Base-by-base conservation (phyloP, 805 yeast species). In the Metschnikowia kunwiensis region DNA sequence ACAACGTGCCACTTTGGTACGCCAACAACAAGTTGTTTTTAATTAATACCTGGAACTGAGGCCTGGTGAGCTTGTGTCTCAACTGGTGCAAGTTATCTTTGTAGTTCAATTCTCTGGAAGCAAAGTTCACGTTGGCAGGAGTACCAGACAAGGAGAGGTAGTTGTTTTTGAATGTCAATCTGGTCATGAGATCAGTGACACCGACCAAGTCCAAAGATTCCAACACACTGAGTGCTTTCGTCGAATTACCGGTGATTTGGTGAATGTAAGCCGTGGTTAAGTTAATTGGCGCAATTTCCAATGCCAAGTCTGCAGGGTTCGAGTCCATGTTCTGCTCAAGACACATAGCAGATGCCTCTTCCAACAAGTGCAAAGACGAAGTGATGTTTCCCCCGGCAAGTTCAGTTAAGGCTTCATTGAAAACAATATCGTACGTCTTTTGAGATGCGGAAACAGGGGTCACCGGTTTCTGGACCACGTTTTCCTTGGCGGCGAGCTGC, bases 261-360 rank as follows among this genome's bases (percentile, higher is more conserved):
- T 74, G 59, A 13, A 75, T 72, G 47, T 72, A 80, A 2, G 85
- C 80, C 20, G 72, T 73, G 45, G 83, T 82, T 28, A 80, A 55
- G 40, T 70, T 56, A 14, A 81, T 81, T 16, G 91, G 83, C 20
- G 74, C 65, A n/a, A 76, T 51, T 50, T 81, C 86, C 27, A 58
- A 49, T 5, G 61, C 53, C 32, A 68, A 60, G 40, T 80, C 85
- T 7, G 67, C 72, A 6, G 59, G 63, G 24, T 42, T 32, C 6
- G 42, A 18, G 17, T 68, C 75, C n/a, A 50, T 43, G 36, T 64
- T 57, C 15, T 61, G 65, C 3, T 43, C 47, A 27, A 54, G 45
- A 46, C 81, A 76, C 37, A 58, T 44, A 10, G 57, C 45, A 30
- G 66, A 58, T 3, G 87, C 82, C 32, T 57, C 54, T 12, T 67